A percentile compares a stretch with the other conserved stretches of the same genome.
Conservation (phyloP, 208 protist genomes). For the Trypanosoma grayi region DNA sequence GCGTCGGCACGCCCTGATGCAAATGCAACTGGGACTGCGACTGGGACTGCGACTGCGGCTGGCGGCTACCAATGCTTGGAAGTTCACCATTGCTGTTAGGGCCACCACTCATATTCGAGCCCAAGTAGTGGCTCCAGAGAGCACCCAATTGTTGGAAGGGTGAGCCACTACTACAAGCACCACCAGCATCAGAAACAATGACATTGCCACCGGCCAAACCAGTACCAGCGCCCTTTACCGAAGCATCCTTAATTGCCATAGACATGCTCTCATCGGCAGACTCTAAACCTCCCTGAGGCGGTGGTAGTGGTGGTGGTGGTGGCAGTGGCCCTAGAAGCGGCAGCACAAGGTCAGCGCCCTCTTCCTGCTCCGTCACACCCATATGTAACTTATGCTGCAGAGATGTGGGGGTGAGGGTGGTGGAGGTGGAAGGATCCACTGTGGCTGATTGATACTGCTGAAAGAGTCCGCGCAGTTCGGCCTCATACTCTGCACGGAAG, state of each 20-base stretch:
- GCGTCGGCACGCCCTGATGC: too few species aligned
- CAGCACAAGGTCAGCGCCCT: conserved; percentile 2
- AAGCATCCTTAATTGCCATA: conserved; percentile 4
- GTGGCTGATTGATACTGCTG: conserved; percentile 19
- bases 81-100: neutral
- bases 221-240: neutral
- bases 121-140: conserved; percentile 40
- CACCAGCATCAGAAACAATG: neutral
- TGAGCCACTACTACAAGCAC: neutral
- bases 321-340: conserved; percentile 6
- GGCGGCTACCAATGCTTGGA: conserved; percentile 15
- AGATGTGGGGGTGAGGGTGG: neutral
- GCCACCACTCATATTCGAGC: conserved; percentile 5
- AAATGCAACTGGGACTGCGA: too few species aligned
- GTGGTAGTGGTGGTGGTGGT: neutral
- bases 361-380: neutral
- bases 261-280: neutral
- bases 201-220: conserved; percentile 1
- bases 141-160: conserved; percentile 33
- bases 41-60: conserved; percentile 1
- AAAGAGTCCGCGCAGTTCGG: conserved; percentile 63
- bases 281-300: neutral
- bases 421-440: neutral
- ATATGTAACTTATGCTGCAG: conserved; percentile 1
- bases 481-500: conserved; percentile 77